phyloP scores from a whole-genome alignment of 805 yeast genomes.

The Yarrowia osloensis region DNA sequence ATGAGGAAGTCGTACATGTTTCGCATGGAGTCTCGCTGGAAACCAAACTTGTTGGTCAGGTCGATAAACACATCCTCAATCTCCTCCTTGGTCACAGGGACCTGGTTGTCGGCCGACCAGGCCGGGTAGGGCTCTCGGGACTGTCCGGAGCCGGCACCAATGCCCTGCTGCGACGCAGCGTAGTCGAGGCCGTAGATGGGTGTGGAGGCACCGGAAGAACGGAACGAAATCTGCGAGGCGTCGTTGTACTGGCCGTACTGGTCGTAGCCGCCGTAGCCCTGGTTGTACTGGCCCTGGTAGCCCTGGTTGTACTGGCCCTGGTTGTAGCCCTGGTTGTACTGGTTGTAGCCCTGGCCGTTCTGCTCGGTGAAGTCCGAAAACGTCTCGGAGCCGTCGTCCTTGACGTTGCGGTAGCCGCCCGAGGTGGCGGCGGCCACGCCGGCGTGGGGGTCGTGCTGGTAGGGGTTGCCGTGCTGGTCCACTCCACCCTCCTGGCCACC shows the following conservation, averaged over 20 bases:
- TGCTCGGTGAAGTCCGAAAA: constrained; percentile 48
- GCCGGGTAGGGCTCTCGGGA: constrained; percentile 97
- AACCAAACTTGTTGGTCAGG: constrained; percentile 70
- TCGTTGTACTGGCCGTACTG: constrained; percentile 30
- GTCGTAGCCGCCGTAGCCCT: constrained; percentile 37
- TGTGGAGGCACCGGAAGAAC: constrained; percentile 92
- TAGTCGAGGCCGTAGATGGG: constrained; percentile 79
- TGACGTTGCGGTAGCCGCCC: constrained; percentile 41
- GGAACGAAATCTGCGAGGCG: constrained; percentile 65
- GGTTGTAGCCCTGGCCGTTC: constrained; percentile 28
- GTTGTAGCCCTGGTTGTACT: constrained; percentile 42
- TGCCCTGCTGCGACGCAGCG: constrained; percentile 41
- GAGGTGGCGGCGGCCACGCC: constrained; percentile 47
- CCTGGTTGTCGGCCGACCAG: constrained; percentile 92
- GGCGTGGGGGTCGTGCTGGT: constrained; percentile 46
- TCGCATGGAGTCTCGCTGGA: constrained; percentile 73
- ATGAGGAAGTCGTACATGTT: constrained; percentile 83
- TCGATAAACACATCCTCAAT: constrained; percentile 62
- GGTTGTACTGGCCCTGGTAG: constrained; percentile 37
- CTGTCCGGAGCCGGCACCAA: constrained; percentile 54
- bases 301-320: constrained; percentile 40
- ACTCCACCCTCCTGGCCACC: constrained; percentile 41
- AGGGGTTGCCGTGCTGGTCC: constrained; percentile 46
- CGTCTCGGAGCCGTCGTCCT: constrained; percentile 46
- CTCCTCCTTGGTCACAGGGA: constrained; percentile 69